Conservation (phyloP, 768 basidiomycete genomes). For the Rhizopogon vinicolor region DNA sequence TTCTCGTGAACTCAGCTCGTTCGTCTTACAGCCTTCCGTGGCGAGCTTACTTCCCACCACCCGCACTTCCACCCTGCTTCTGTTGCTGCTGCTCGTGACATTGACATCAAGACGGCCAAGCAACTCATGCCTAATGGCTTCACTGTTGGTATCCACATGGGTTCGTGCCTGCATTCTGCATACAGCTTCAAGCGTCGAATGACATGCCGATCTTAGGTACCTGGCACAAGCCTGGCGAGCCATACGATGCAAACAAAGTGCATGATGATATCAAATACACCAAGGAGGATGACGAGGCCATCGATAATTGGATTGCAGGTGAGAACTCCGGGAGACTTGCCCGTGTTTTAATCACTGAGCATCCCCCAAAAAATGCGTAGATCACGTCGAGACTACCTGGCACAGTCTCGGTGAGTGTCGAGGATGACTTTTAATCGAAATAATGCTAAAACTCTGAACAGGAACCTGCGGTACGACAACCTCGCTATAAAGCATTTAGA, state of each 20-base stretch:
- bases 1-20: background rate
- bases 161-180: conserved; percentile 20
- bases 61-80: conserved; percentile 72
- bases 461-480: background rate
- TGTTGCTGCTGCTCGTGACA: conserved; percentile 53
- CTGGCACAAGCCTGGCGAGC: conserved; percentile 54
- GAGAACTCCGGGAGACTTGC: background rate
- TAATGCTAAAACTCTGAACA: background rate
- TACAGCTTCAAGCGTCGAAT: background rate
- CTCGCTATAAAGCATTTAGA: conserved; percentile 39
- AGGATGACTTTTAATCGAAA: conserved; percentile 8
- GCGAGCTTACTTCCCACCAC: conserved; percentile 68
- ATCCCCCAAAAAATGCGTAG: conserved; percentile 5
- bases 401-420: conserved; percentile 50
- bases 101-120: conserved; percentile 66
- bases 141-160: conserved; percentile 73
- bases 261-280: conserved; percentile 65
- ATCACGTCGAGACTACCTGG: conserved; percentile 77
- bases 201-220: conserved; percentile 28
- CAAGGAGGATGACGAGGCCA: conserved; percentile 65
- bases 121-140: conserved; percentile 53
- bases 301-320: conserved; percentile 63
- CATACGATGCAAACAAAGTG: conserved; percentile 49
- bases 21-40: conserved; percentile 50
- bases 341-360: background rate